Evolutionary conservation across 805 yeast genomes (phyloP), one percentile per base, ranked within the genome.

Genomic region (Kodamaea jinghongensis): DNA sequence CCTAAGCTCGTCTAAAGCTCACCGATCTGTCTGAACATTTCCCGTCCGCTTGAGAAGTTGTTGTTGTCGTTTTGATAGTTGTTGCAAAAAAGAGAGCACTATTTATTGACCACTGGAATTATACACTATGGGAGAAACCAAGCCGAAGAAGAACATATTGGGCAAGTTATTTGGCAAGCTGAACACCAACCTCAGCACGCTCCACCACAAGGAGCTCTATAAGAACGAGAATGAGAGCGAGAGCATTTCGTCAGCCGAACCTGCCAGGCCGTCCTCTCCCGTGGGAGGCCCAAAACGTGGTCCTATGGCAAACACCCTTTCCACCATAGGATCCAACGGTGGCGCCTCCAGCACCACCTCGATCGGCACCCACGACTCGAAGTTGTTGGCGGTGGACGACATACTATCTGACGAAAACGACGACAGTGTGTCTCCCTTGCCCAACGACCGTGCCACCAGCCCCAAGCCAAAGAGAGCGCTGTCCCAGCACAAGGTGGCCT

Each of bases 111-210:
- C 34, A 31, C 35, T 31, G 35, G 28, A 31, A 16, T 31, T 20
- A n/a, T n/a, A n/a, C n/a, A n/a, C 9, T 33, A 54, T 54, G 58
- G 46, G 52, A 17, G 60, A 56, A 36, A 27, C 29, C 10, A 39
- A 43, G 34, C 47, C 52, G 32, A 55, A 53, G 36, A 50, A 47
- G 41, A 53, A 56, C 25, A 47, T 54, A 41, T 44, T 55, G 22
- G 60, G 60, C 15, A 51, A 56, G 41, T 50, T 56, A 25, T 55
- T 56, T 37, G 60, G 60, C 14, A 54, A 51, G 14, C 54, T 52
- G 47, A 45, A 50, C 20, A 42, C 57, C 12, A 50, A 38, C 23
- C 42, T 50, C 36, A 26, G 17, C 13, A 15, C n/a, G 36, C 42
- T 38, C 28, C 17, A 38, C 37, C n/a, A 17, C 9, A 36, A 38